Percentiles rank a stretch among this genome's conserved stretches.
These are phyloP conservation scores for Arthrobotrys iridis DNA, from an alignment of 2,329 filamentous ascomycete genomes.

Conservation along the genomic window DNA sequence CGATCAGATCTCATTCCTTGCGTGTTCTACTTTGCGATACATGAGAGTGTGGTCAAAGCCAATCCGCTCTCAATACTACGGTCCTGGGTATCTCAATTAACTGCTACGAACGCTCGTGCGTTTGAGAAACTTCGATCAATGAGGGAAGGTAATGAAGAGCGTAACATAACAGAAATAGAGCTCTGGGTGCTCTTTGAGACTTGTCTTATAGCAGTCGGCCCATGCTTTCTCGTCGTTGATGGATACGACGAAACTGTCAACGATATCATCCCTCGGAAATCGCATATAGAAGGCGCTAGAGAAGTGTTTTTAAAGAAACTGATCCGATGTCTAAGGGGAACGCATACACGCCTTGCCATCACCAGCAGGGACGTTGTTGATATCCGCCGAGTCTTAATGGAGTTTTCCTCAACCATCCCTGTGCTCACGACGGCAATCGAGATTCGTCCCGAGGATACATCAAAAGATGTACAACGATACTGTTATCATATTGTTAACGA, in stretches of 20 bases:
- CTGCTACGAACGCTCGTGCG: not conserved
- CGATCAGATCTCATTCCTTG: not conserved
- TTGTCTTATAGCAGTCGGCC: not conserved
- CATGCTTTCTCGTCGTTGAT: not conserved
- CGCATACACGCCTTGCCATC: not conserved
- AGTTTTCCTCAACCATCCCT: not conserved
- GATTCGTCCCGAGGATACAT: not conserved
- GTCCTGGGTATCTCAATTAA: not conserved
- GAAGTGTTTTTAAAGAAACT: not conserved
- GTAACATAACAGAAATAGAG: not conserved
- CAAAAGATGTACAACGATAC: not conserved
- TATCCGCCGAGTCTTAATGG: not conserved
- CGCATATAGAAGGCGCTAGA: not conserved
- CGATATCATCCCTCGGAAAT: not conserved
- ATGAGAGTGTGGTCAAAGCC: not conserved
- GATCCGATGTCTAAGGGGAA: not conserved
- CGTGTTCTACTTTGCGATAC: not conserved
- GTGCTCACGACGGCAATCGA: not conserved
- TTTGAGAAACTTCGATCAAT: not conserved
- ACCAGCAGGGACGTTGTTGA: not conserved
- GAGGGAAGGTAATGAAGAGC: not conserved
- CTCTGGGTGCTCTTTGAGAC: not conserved
- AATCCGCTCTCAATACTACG: not conserved
- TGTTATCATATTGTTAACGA: not conserved
- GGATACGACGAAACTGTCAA: not conserved